phyloP scores from a whole-genome alignment of 441 rosid genomes.

The Raphanus hybrid region DNA sequence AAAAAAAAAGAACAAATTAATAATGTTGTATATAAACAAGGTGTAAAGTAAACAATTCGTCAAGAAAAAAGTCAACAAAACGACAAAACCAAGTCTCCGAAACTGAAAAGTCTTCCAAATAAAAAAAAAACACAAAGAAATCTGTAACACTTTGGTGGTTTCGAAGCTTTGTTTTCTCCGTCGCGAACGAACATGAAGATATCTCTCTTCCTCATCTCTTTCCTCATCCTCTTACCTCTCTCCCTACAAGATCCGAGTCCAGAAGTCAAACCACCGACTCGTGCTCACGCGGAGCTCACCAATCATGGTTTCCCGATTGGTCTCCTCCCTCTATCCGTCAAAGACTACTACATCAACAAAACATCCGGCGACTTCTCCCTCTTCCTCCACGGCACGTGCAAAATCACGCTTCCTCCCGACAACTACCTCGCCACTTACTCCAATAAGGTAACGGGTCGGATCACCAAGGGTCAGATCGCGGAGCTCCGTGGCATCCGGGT shows the following conservation, averaged over 20 bases:
- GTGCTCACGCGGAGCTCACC: slow-evolving; percentile 70
- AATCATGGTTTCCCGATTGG: slow-evolving; percentile 85
- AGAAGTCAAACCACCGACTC: slow-evolving; percentile 39
- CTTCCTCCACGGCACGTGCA: slow-evolving; percentile 62
- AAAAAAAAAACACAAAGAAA: not conserved
- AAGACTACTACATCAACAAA: slow-evolving; percentile 56
- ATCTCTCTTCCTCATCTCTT: slow-evolving; percentile 38
- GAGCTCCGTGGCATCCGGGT: slow-evolving; percentile 83
- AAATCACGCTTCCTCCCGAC: slow-evolving; percentile 83
- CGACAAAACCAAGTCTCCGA: not conserved
- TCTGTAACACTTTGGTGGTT: not conserved
- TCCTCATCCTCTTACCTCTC: slow-evolving; percentile 29
- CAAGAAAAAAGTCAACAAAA: not conserved
- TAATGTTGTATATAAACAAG: no score
- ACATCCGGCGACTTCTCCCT: slow-evolving; percentile 69
- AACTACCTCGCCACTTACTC: slow-evolving; percentile 90
- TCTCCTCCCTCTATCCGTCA: slow-evolving; percentile 71
- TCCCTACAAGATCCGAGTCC: slow-evolving; percentile 35
- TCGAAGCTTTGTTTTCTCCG: not conserved
- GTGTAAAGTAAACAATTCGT: no score
- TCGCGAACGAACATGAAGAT: slow-evolving; percentile 39
- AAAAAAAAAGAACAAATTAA: no score
- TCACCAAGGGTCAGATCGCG: slow-evolving; percentile 66
- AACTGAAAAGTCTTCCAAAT: not conserved
- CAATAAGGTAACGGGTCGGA: slow-evolving; percentile 64